A percentile compares a stretch with the other conserved stretches of the same genome.
phyloP scores from a whole-genome alignment of 108 stramenopile species.

The Pelagomonas calceolata region DNA sequence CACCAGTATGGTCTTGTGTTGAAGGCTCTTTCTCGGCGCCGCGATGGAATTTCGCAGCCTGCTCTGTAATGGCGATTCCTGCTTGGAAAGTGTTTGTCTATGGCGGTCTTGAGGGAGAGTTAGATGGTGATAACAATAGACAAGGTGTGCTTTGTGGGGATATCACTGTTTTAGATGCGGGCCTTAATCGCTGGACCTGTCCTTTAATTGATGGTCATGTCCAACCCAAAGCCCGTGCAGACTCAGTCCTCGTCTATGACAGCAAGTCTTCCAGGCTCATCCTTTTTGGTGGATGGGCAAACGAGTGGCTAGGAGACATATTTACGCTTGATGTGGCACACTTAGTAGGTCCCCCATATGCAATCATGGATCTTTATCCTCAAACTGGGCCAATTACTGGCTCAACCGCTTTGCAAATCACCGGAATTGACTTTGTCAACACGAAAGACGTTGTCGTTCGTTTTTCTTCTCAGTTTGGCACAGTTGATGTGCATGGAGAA shows the following conservation, averaged over 20 bases:
- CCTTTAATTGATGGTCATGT: conserved; percentile 29
- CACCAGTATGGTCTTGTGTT: conserved; percentile 17
- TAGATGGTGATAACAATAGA: conserved; percentile 32
- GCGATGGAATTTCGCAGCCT: conserved; percentile 59
- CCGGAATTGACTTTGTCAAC: conserved; percentile 43
- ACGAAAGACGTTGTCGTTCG: conserved; percentile 40
- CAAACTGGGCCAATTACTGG: conserved; percentile 59
- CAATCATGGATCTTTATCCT: conserved; percentile 31
- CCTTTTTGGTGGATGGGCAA: conserved; percentile 69
- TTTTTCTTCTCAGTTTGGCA: conserved; percentile 42
- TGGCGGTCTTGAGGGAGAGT: conserved; percentile 57
- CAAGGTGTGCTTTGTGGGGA: conserved; percentile 47
- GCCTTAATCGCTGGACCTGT: conserved; percentile 29
- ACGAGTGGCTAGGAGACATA: conserved; percentile 55
- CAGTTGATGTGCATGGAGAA: conserved; percentile 46
- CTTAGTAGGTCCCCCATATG: conserved; percentile 71
- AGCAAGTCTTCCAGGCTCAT: conserved; percentile 36
- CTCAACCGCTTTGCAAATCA: conserved; percentile 36
- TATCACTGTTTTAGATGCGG: conserved; percentile 41
- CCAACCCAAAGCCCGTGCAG: conserved; percentile 47
- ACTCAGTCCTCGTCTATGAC: conserved; percentile 49
- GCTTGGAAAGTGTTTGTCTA: conserved; percentile 67
- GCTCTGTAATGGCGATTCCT: conserved; percentile 58
- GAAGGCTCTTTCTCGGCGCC: conserved; percentile 36
- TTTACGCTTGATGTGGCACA: conserved; percentile 46